Evolutionary conservation across 306 rosid species (phyloP), one percentile per base, ranked within the genome.

Genomic region (Crotalaria pallida): DNA sequence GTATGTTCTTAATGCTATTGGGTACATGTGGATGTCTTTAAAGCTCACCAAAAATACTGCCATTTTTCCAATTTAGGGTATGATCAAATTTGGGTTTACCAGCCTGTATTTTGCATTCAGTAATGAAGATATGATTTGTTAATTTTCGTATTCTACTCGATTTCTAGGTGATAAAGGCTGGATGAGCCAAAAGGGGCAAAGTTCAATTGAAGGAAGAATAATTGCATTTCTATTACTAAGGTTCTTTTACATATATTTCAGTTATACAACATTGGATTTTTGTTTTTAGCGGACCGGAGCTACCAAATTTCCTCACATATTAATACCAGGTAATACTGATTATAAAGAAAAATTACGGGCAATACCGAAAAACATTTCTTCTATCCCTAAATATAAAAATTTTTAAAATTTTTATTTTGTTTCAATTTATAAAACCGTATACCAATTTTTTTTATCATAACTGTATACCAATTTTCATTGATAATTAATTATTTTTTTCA

Each of bases 71-170:
- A 47, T 69, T 74, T 15, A 55, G 72, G 48, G 58, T n/a, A 72
- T 57, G 80, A 45, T 67, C 77, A 67, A 67, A 64, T 65, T 75
- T 75, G 45, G 71, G 48, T 50, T 79, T 73, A 71, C 63, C 77
- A 74, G 56, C 44, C 55, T 70, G 61, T 51, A 56, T 68, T 50
- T 57, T 50, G 65, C 62, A 41, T 71, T 55, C 52, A 68, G 38
- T 50, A 34, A 43, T 36, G 58, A 17, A 67, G 4, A 51, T 65
- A 38, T 29, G 26, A 62, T 77, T 57, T 45, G 36, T 64, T 33
- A 49, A 21, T 67, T 73, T 81, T 65, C 63, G 77, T 67, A 41
- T 61, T 23, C 58, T 71, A 34, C 59, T 49, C 16, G 18, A 70
- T 50, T 73, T 45, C 61, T 15, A 79, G 24, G 33, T 83, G 45